Evolutionary conservation across 768 basidiomycete genomes (phyloP).

Genomic region (Lactarius vividus): DNA sequence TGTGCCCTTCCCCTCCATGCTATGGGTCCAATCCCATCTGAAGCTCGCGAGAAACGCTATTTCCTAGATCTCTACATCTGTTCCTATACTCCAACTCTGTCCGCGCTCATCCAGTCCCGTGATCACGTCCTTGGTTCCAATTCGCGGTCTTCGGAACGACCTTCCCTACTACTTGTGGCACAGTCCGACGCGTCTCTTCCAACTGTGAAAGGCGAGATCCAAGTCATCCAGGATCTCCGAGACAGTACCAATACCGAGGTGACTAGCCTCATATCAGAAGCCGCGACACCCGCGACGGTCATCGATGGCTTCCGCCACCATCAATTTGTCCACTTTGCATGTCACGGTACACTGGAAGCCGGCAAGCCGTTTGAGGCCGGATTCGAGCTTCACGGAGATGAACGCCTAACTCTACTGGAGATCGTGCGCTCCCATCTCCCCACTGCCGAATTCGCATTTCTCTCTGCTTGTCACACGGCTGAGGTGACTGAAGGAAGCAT

Average conservation of each 20-base stretch:
- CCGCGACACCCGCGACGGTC: not conserved
- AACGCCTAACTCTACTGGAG: not conserved
- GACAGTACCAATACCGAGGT: not conserved
- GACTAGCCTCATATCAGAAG: not conserved
- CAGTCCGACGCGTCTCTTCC: constrained; percentile 7
- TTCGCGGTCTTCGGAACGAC: not conserved
- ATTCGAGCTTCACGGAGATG: constrained; percentile 1
- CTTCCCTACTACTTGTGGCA: not conserved
- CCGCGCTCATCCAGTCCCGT: not conserved
- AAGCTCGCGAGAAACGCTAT: not conserved
- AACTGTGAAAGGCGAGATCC: not conserved
- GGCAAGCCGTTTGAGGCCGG: constrained; percentile 2
- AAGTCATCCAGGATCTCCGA: constrained; percentile 1
- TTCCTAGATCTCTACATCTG: constrained; percentile 5
- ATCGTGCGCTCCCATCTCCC: not conserved
- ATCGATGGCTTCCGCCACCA: not conserved
- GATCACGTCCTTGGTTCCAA: not conserved
- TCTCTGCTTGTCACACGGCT: constrained; percentile 7
- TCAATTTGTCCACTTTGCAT: constrained; percentile 11
- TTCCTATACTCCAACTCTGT: constrained; percentile 1
- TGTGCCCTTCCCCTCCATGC: constrained; percentile 24
- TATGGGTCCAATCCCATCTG: constrained; percentile 10
- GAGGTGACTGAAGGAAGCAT: not conserved
- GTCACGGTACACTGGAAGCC: constrained; percentile 6
- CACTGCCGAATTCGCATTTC: not conserved